phyloP scores from a whole-genome alignment of 192 early-diverging fungal genomes.

The Rhizoclosmatium globosum region DNA sequence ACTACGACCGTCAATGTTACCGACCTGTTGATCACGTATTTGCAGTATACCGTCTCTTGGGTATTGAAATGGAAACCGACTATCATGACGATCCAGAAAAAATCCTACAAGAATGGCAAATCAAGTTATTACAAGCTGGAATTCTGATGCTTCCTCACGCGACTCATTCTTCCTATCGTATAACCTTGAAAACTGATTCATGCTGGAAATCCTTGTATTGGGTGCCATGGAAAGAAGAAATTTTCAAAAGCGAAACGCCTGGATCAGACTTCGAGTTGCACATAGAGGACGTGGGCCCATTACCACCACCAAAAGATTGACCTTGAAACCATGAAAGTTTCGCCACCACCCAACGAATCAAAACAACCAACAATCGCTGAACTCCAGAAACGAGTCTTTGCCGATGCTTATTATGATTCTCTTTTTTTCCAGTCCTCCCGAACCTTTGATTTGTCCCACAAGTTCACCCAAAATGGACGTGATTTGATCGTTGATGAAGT shows the following conservation, averaged over 20 bases:
- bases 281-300: no score
- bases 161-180: not conserved
- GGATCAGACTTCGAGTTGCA: no score
- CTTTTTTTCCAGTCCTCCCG: not conserved
- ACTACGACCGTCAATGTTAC: not conserved
- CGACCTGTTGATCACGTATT: constrained; percentile 3
- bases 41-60: not conserved
- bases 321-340: no score
- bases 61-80: not conserved
- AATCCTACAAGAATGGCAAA: constrained; percentile 6
- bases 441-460: not conserved
- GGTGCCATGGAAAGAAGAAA: no score
- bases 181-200: no score
- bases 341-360: no score
- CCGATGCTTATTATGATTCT: not conserved
- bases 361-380: no score
- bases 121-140: not conserved
- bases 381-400: not conserved
- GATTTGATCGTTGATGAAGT: not conserved
- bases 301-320: no score
- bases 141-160: not conserved
- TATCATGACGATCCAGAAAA: not conserved
- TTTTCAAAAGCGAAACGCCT: no score
- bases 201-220: no score
- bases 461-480: not conserved